Evolutionary conservation across 2,329 filamentous ascomycete species (phyloP).

Genomic region (Didymella keratinophila): DNA sequence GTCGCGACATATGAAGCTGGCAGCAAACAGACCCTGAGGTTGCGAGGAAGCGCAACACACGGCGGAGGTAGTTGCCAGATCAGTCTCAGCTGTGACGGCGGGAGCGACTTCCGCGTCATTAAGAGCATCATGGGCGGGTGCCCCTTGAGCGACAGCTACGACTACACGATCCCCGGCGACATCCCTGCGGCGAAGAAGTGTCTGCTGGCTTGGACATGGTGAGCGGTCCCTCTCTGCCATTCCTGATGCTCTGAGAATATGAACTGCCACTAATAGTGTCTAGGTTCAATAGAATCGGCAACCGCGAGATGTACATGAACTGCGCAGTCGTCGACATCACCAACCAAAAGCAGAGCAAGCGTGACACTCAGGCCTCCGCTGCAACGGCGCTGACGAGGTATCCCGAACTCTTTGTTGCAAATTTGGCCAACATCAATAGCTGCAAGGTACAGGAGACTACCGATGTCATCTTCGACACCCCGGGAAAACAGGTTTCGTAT

Average conservation of each 20-base stretch:
- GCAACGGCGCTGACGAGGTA: conserved; percentile 43
- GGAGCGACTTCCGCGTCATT: conserved; percentile 73
- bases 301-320: conserved; percentile 89
- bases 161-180: conserved; percentile 70
- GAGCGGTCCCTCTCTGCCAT: neutral
- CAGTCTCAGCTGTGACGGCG: conserved; percentile 76
- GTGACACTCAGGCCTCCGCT: conserved; percentile 57
- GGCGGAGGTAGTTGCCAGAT: conserved; percentile 79
- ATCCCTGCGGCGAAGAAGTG: conserved; percentile 65
- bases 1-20: conserved; percentile 71
- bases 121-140: conserved; percentile 69
- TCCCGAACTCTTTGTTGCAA: conserved; percentile 56
- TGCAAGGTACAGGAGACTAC: conserved; percentile 51
- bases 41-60: conserved; percentile 68
- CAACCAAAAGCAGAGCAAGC: conserved; percentile 56
- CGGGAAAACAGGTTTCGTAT: conserved; percentile 53
- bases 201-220: conserved; percentile 72
- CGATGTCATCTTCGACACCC: conserved; percentile 53
- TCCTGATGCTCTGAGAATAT: too few species aligned
- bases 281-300: conserved; percentile 74
- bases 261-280: neutral
- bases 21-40: conserved; percentile 67
- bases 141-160: conserved; percentile 61
- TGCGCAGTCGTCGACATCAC: conserved; percentile 74
- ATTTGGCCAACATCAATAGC: conserved; percentile 52